These are phyloP conservation scores for Trichoderma oligosporum DNA, from an alignment of 2,329 filamentous ascomycete species.

Conservation along the genomic window DNA sequence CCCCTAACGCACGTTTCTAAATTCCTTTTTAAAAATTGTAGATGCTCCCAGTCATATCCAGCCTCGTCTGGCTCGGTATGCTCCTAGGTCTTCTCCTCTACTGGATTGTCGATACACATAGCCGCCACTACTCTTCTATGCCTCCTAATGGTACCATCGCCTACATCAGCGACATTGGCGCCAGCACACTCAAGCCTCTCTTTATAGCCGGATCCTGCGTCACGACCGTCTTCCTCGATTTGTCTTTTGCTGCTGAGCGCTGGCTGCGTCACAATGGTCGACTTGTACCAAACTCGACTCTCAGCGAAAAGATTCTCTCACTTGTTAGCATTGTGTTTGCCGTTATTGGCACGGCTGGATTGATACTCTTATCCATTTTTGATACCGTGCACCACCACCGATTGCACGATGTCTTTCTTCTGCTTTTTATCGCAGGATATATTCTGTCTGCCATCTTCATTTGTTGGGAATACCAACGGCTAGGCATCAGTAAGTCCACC, in stretches of 20 bases:
- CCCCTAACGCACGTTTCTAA: background rate
- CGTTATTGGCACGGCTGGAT: conserved; percentile 68
- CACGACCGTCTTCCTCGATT: conserved; percentile 75
- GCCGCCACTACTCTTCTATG: conserved; percentile 61
- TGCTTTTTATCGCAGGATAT: conserved; percentile 82
- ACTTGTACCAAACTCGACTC: conserved; percentile 67
- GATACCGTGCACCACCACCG: conserved; percentile 67
- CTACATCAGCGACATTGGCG: conserved; percentile 68
- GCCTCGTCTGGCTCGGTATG: conserved; percentile 61
- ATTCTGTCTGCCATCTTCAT: conserved; percentile 81
- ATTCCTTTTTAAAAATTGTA: conserved; percentile 22
- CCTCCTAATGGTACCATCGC: conserved; percentile 55
- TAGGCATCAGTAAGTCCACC: conserved; percentile 61
- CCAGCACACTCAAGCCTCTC: conserved; percentile 63
- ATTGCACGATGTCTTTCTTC: conserved; percentile 72
- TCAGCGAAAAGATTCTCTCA: conserved; percentile 60
- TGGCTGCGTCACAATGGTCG: conserved; percentile 80
- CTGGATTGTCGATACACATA: conserved; percentile 58
- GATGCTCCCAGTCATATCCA: conserved; percentile 67
- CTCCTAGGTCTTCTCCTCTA: conserved; percentile 66
- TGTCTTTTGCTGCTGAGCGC: conserved; percentile 75
- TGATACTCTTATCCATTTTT: conserved; percentile 82
- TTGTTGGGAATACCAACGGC: conserved; percentile 83
- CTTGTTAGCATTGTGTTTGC: conserved; percentile 63
- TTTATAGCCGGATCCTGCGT: conserved; percentile 70